Evolutionary conservation across 2,329 filamentous ascomycete genomes (phyloP).

Genomic region (Lachnellula arida): DNA sequence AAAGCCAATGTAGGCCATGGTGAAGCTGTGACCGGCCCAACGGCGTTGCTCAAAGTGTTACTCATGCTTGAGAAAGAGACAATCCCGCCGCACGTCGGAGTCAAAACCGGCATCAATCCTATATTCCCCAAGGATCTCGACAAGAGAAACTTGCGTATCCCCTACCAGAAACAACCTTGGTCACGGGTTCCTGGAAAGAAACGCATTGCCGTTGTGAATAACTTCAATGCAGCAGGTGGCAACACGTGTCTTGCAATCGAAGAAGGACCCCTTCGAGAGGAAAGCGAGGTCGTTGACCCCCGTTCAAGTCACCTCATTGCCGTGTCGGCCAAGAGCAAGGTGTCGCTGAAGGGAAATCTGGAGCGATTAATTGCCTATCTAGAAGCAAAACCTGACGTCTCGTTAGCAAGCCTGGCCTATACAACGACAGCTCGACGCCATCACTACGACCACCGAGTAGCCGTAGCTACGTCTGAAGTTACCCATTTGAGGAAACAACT

Average conservation of each 20-base stretch:
- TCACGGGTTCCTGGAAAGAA: conserved; percentile 27
- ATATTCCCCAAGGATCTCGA: conserved; percentile 30
- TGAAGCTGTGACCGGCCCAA: conserved; percentile 25
- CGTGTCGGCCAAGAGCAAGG: conserved; percentile 41
- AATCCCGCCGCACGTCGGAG: conserved; percentile 23
- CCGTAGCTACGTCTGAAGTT: conserved; percentile 38
- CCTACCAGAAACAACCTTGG: conserved; percentile 8
- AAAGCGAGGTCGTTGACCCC: conserved; percentile 32
- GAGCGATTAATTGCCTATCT: conserved; percentile 11
- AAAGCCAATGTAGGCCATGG: conserved; percentile 40
- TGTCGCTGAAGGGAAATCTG: conserved; percentile 11
- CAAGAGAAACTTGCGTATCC: conserved; percentile 43
- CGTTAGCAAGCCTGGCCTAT: conserved; percentile 16
- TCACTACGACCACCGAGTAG: conserved; percentile 52
- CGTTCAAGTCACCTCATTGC: conserved; percentile 39
- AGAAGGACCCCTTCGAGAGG: conserved; percentile 24
- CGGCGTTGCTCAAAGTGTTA: conserved; percentile 26
- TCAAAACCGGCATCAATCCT: conserved; percentile 27
- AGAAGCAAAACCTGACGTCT: conserved; percentile 9
- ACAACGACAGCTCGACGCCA: conserved; percentile 41
- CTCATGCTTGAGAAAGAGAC: conserved; percentile 21
- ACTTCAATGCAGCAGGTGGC: conserved; percentile 38
- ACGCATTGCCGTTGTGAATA: conserved; percentile 45
- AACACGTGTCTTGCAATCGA: conserved; percentile 21
- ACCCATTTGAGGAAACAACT: conserved; percentile 30